Percentiles rank a stretch among this genome's conserved stretches.
Evolutionary conservation across 768 basidiomycete species (phyloP).

Genomic region (Roridomyces roridus): DNA sequence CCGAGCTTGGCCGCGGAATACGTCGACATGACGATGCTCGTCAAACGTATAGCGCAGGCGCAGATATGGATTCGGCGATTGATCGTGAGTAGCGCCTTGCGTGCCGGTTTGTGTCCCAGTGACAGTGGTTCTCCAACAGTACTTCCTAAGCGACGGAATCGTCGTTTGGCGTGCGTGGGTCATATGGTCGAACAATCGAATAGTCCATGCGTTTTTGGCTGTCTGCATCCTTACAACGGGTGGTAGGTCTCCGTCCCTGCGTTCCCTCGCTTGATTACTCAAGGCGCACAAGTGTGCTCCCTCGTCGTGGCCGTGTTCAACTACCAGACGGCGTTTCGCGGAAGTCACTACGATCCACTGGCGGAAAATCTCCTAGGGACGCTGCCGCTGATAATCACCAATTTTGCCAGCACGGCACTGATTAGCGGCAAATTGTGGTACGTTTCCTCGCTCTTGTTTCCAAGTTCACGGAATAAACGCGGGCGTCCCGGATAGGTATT

Average conservation of each 20-base stretch:
- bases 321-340: constrained; percentile 16
- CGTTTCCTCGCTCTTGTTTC: neutral
- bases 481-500: constrained; percentile 13
- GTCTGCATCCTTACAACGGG: constrained; percentile 20
- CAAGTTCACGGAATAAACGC: neutral
- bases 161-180: constrained; percentile 28
- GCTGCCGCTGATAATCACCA: constrained; percentile 20
- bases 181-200: constrained; percentile 20
- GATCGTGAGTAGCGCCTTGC: neutral
- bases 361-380: constrained; percentile 24
- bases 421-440: constrained; percentile 27
- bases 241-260: constrained; percentile 10
- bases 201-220: constrained; percentile 17
- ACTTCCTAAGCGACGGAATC: constrained; percentile 25
- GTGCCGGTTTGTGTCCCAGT: neutral
- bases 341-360: neutral
- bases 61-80: constrained; percentile 15
- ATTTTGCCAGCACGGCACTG: constrained; percentile 18
- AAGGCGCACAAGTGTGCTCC: constrained; percentile 15
- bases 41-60: constrained; percentile 6
- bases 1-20: constrained; percentile 17
- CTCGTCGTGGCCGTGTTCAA: constrained; percentile 22
- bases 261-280: neutral
- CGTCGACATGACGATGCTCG: neutral
- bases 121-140: constrained; percentile 5